phyloP scores from a whole-genome alignment of 768 basidiomycete species.

The Suillus plorans region DNA sequence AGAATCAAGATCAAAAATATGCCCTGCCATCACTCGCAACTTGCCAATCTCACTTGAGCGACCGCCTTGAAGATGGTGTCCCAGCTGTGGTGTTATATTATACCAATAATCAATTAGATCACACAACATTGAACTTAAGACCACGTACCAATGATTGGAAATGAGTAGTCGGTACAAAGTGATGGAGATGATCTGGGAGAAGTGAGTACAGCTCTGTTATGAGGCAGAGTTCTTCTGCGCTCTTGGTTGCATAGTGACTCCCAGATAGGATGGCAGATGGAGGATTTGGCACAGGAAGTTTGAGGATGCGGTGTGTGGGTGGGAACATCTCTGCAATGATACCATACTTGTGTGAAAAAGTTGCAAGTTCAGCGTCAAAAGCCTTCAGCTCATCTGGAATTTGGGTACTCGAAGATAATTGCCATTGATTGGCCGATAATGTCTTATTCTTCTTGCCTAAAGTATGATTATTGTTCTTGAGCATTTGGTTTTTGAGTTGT shows the following conservation, averaged over 20 bases:
- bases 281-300: neutral
- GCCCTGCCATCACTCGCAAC: neutral
- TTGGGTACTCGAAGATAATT: neutral
- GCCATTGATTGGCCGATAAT: neutral
- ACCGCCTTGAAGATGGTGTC: neutral
- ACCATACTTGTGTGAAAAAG: neutral
- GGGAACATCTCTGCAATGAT: slow-evolving; percentile 5
- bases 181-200: too few species aligned
- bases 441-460: neutral
- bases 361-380: neutral
- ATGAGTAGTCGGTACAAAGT: too few species aligned
- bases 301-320: neutral
- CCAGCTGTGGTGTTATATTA: too few species aligned
- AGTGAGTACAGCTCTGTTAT: neutral
- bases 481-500: neutral
- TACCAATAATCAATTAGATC: too few species aligned
- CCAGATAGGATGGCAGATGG: neutral
- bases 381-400: neutral
- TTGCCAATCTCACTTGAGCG: neutral
- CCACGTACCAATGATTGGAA: too few species aligned
- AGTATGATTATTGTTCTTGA: neutral
- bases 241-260: neutral
- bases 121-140: too few species aligned
- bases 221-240: neutral
- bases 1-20: neutral